Percentiles rank a stretch among this genome's conserved stretches.
phyloP scores from a whole-genome alignment of 2,329 filamentous ascomycete species.

The Colletotrichum caudatum region DNA sequence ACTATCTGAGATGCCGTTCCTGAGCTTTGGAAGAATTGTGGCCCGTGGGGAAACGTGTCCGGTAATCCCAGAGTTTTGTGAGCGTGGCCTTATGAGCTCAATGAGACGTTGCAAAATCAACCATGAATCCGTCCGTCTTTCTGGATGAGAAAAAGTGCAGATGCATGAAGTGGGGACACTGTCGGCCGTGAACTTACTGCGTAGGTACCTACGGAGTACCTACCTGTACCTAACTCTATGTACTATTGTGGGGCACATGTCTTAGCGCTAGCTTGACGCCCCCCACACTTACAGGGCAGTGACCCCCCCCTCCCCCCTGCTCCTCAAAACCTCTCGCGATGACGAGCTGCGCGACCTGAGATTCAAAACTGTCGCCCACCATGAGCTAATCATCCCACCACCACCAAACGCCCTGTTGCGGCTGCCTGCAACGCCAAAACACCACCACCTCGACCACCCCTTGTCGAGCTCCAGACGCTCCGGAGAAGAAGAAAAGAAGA shows the following conservation, averaged over 20 bases:
- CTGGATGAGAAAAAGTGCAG: constrained; percentile 13
- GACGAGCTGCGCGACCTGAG: constrained; percentile 24
- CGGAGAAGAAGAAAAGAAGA: neutral
- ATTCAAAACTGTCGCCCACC: constrained; percentile 23
- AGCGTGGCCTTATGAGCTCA: neutral
- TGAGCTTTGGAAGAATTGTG: neutral
- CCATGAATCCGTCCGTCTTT: neutral
- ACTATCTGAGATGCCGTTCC: neutral
- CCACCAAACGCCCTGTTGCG: constrained; percentile 22
- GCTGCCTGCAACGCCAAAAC: constrained; percentile 20
- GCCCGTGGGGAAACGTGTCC: too few relatives aligned
- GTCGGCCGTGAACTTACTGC: neutral
- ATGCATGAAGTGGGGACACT: constrained; percentile 3
- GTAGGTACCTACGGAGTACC: too few relatives aligned
- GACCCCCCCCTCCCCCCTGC: neutral
- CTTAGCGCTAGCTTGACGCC: constrained; percentile 2
- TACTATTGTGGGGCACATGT: too few relatives aligned
- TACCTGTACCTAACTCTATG: too few relatives aligned
- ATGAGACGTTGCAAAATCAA: neutral
- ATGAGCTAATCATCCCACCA: constrained; percentile 20
- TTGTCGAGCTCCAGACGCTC: neutral
- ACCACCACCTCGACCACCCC: neutral
- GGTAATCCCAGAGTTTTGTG: neutral
- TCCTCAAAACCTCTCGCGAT: constrained; percentile 23
- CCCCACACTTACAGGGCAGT: neutral